Evolutionary conservation across 176 grass and related monocot genomes (phyloP), one percentile per base, ranked within the genome.

Genomic region (Cenchrus purpureus): DNA sequence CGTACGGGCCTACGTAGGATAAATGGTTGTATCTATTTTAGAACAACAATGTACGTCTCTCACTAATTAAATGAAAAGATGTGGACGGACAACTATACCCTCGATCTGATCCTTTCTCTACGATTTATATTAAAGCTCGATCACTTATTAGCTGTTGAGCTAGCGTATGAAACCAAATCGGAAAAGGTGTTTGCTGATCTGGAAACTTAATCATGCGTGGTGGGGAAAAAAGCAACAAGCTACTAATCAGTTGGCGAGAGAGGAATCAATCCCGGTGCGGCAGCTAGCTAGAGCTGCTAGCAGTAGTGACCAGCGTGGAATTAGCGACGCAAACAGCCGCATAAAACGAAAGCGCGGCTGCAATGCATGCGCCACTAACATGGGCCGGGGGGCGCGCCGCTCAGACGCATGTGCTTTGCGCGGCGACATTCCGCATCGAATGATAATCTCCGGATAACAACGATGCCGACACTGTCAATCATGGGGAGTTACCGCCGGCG

Each of bases 391-490:
- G 59, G 61, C 19, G 43, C 43, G 43, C 43, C 1, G 8, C 37
- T 40, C 25, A 40, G 3, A 4, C 37, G 42, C 87, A 88, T 84
- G 87, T 79, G 87, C 75, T 67, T 29, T 40, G 37, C 20, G 87
- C 77, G 67, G 57, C 86, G 65, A 78, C 79, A 63, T 68, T 32
- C 66, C 1, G 44, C 8, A 44, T 0, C 73, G 4, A 53, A 77
- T 34, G 48, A 25, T 11, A 12, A 48, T 12, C 0, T 3, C 2
- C 1, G 6, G 8, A 46, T 46, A 61, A 61, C 11, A 56, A 4
- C 37, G 80, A 71, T 46, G 56, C 81, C 81, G 81, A 84, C 81
- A 66, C 86, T 64, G 76, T 73, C 71, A 78, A 20, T 78, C 55
- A 65, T 16, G 74, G 83, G 32, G 74, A 75, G 40, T 64, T 83